Base-by-base conservation (phyloP, 2,329 filamentous ascomycete species). In the Fusarium newnesense region DNA sequence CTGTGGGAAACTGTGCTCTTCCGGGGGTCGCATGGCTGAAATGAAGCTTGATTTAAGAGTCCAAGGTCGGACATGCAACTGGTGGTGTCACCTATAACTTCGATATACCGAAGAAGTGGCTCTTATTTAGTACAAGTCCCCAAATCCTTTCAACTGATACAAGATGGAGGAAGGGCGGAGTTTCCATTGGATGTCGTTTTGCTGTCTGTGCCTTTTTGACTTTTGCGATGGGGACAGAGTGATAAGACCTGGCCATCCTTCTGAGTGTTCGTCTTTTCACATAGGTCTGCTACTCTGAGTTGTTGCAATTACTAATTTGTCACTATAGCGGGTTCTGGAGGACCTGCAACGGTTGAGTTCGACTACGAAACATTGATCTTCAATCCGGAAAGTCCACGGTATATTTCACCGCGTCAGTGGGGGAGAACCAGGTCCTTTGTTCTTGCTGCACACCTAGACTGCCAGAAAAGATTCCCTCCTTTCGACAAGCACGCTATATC, bases 121-220 rank as follows among this genome's bases (percentile, higher is more conserved):
- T 36, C 16, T 21, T 18, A 11, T 18, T 18, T 26, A 13, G 34
- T 8, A 26, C 19, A 36, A 32, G 10, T 12, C 13, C 5, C 28
- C 32, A n/a, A 28, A 8, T 21, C 7, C 18, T 21, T 13, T 15
- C 12, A 16, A n/a, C 10, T 18, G 16, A 47, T 15, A 32, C 10
- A 53, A 13, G 28, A 68, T 68, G 65, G 47, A 68, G 3, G 12
- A 10, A 12, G 28, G 26, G 2, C 36, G n/a, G 24, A 19, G n/a
- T 24, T 63, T 68, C n/a, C 47, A 52, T 16, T 66, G 42, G 32
- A 16, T n/a, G 16, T 6, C 59, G 1, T 36, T 37, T 28, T 70
- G 67, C 21, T 40, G 47, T 24, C 24, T 66, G n/a, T 70, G 60
- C 11, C 66, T 70, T n/a, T 70, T 70, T 37, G 60, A 56, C 7